Evolutionary conservation across 108 stramenopile species (phyloP).

Genomic region (Fragilaria radians): DNA sequence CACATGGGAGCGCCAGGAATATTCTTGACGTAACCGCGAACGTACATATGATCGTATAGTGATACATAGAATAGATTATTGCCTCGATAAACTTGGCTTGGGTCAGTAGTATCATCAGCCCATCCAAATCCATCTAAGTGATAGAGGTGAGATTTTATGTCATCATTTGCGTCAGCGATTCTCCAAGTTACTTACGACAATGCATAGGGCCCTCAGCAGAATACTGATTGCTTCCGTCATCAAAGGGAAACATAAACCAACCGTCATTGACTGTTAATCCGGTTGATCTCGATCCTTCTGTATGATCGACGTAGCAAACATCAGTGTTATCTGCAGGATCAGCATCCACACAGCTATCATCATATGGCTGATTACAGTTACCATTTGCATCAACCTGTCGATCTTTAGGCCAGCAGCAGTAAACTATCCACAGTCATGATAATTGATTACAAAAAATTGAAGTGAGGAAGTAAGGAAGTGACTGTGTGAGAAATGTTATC

Average conservation of each 20-base stretch:
- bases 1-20: slow-evolving; percentile 42
- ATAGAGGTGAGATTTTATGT: too few species aligned
- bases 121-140: slow-evolving; percentile 33
- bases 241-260: neutral
- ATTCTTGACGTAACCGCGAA: slow-evolving; percentile 26
- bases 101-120: slow-evolving; percentile 8
- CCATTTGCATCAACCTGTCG: slow-evolving; percentile 51
- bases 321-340: slow-evolving; percentile 50
- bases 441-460: neutral
- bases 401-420: slow-evolving; percentile 50
- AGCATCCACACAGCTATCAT: slow-evolving; percentile 28
- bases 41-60: slow-evolving; percentile 51
- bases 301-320: slow-evolving; percentile 31
- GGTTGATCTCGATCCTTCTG: slow-evolving; percentile 4
- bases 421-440: slow-evolving; percentile 12
- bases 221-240: neutral
- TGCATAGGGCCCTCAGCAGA: slow-evolving; percentile 17
- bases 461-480: too few species aligned
- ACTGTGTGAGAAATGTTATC: too few species aligned
- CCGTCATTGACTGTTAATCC: slow-evolving; percentile 3
- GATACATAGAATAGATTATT: slow-evolving; percentile 44
- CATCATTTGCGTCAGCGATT: too few species aligned
- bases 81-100: neutral
- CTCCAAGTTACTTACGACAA: slow-evolving; percentile 13
- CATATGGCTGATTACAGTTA: slow-evolving; percentile 27